A percentile compares a stretch with the other conserved stretches of the same genome.
Conservation (phyloP, 2,329 filamentous ascomycete species). For the Aspergillus transmontanensis region DNA sequence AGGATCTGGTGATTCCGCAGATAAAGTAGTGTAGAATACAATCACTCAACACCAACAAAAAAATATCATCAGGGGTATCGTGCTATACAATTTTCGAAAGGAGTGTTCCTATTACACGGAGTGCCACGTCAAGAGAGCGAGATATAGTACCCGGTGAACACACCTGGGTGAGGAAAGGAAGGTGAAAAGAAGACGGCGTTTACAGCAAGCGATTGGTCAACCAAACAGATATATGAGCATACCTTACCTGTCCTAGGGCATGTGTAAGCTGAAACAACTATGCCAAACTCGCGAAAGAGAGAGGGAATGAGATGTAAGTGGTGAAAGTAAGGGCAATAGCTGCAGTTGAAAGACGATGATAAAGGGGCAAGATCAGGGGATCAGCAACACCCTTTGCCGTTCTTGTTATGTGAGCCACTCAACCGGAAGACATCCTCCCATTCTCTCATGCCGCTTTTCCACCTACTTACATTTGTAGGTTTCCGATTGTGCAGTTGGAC, state of each 20-base stretch:
- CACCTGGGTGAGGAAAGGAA: not conserved
- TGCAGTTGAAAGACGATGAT: not conserved
- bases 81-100: conserved; percentile 5
- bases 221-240: not conserved
- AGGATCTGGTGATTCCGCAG: not conserved
- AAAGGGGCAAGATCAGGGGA: conserved; percentile 1
- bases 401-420: conserved; percentile 37
- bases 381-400: conserved; percentile 46
- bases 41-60: not conserved
- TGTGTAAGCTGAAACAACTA: not conserved
- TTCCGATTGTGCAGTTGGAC: conserved; percentile 39
- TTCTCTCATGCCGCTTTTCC: conserved; percentile 46
- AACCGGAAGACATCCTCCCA: conserved; percentile 55
- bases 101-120: not conserved
- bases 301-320: not conserved
- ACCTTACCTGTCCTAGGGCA: not conserved
- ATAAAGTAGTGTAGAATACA: not conserved
- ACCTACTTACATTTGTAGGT: conserved; percentile 29
- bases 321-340: not conserved
- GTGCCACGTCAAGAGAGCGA: not conserved
- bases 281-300: not conserved
- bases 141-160: not conserved
- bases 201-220: not conserved
- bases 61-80: conserved; percentile 3
- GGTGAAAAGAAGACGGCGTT: not conserved